Evolutionary conservation across 2,329 filamentous ascomycete genomes (phyloP), one percentile per base, ranked within the genome.

Genomic region (Allantophomopsis cytisporea): DNA sequence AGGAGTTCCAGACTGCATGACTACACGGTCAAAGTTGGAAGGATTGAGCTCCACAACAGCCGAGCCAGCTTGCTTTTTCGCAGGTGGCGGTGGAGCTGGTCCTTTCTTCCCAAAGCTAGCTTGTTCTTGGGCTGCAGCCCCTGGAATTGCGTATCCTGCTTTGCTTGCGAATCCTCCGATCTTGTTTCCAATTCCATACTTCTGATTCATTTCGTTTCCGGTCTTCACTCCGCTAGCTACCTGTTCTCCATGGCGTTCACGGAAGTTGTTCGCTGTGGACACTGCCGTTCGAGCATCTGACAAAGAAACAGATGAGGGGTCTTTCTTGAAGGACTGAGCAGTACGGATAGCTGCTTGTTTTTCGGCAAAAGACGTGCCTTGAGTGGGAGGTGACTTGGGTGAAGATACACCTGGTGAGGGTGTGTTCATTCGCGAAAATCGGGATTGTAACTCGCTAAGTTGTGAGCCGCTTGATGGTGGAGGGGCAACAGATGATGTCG

Each of bases 11-110:
- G 84, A 89, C 23, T 28, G 23, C 45, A 93, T 73, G 47, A 95
- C 84, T 35, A 94, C 69, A 33, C 78, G 65, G 66, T 96, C 87
- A 60, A 96, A 96, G 69, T 94, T 96, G 52, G 23, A 28, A 28
- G 23, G 23, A 12, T 28, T 28, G 7, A 28, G 23, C 10, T 28
- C 23, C 10, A 42, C 31, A 17, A 42, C 41, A 23, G 37, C 31
- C 14, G 52, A 43, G 7, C 46, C 47, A 13, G 44, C 39, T 31
- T 37, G 52, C 41, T 53, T 59, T 39, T 48, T 48, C 12, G 56
- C 54, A 5, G 55, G 56, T 11, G 56, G 55, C 5, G 55, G 56
- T 11, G 56, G 55, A 11, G 56, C 56, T 7, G 56, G 54, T n/a
- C 54, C 52, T 31, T 58, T 58, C 45, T 57, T 59, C 41, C 52